A percentile compares a stretch with the other conserved stretches of the same genome.
Evolutionary conservation across 805 yeast genomes (phyloP).

Genomic region (Pichia exigua): DNA sequence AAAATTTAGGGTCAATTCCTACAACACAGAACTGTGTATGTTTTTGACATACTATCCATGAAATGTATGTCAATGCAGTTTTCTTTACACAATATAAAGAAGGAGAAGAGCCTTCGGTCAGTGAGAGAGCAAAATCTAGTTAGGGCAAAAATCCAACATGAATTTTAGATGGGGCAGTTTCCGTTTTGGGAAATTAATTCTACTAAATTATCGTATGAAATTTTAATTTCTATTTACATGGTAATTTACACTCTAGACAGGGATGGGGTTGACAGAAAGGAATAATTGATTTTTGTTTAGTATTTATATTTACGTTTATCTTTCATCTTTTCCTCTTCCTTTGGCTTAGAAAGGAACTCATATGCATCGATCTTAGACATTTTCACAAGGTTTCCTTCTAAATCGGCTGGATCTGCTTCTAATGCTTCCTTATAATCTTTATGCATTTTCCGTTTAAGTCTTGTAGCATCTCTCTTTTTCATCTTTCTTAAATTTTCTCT

Average conservation of each 20-base stretch:
- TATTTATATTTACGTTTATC: constrained; percentile 16
- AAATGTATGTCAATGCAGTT: background rate
- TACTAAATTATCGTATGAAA: background rate
- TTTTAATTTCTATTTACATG: background rate
- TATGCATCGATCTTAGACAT: constrained; percentile 25
- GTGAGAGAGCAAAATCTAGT: background rate
- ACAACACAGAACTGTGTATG: constrained; percentile 9
- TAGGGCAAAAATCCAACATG: background rate
- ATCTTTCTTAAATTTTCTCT: constrained; percentile 22
- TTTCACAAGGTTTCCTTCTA: constrained; percentile 15
- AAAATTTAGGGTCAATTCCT: constrained; percentile 1
- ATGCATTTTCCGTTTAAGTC: constrained; percentile 18
- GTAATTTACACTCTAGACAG: background rate
- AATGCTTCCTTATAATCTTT: constrained; percentile 21
- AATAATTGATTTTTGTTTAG: background rate
- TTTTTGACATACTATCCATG: constrained; percentile 1
- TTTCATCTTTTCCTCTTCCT: constrained; percentile 19
- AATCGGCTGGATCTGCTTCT: constrained; percentile 14
- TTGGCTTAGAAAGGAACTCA: constrained; percentile 21
- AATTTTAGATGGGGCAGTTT: background rate
- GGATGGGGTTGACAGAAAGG: too few relatives aligned
- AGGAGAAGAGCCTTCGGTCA: background rate
- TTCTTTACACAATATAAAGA: background rate
- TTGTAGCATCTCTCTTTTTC: constrained; percentile 21
- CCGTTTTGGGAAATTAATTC: background rate